Evolutionary conservation across 768 basidiomycete genomes (phyloP).

Genomic region (Russula virescens): DNA sequence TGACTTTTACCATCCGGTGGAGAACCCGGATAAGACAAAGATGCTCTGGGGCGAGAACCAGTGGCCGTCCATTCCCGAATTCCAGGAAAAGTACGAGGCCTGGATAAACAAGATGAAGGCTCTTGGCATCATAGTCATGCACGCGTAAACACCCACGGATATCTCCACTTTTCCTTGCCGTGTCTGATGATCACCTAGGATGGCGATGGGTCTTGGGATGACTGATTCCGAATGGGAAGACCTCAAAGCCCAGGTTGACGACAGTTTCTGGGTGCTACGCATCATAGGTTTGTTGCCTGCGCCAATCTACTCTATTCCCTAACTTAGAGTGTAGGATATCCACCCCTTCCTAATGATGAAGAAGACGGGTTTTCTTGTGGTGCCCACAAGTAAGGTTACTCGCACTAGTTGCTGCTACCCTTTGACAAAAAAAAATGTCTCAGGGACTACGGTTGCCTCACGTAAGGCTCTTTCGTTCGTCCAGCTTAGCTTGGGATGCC

Average conservation of each 20-base stretch:
- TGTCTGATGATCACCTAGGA: conserved; percentile 39
- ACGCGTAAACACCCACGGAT: conserved; percentile 48
- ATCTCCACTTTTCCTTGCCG: background rate
- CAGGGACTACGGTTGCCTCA: conserved; percentile 89
- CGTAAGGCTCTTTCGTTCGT: conserved; percentile 40
- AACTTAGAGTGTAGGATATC: conserved; percentile 54
- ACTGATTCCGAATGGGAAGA: conserved; percentile 60
- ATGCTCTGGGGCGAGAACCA: conserved; percentile 83
- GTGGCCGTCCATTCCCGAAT: conserved; percentile 63
- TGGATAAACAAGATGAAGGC: conserved; percentile 87
- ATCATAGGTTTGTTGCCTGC: conserved; percentile 52
- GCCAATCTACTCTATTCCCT: background rate
- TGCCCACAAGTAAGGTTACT: conserved; percentile 64
- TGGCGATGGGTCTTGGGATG: conserved; percentile 79
- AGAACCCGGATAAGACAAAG: conserved; percentile 60
- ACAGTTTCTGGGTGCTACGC: conserved; percentile 89
- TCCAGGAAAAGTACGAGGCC: conserved; percentile 56
- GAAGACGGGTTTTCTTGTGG: conserved; percentile 89
- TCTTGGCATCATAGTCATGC: conserved; percentile 77
- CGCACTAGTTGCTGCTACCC: background rate
- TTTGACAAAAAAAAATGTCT: background rate
- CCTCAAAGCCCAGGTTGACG: conserved; percentile 63
- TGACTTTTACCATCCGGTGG: conserved; percentile 75
- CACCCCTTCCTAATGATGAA: conserved; percentile 71
- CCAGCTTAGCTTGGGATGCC: background rate